These are phyloP conservation scores for Letharia columbiana DNA, from an alignment of 495 filamentous ascomycete genomes.

Conservation along the genomic window DNA sequence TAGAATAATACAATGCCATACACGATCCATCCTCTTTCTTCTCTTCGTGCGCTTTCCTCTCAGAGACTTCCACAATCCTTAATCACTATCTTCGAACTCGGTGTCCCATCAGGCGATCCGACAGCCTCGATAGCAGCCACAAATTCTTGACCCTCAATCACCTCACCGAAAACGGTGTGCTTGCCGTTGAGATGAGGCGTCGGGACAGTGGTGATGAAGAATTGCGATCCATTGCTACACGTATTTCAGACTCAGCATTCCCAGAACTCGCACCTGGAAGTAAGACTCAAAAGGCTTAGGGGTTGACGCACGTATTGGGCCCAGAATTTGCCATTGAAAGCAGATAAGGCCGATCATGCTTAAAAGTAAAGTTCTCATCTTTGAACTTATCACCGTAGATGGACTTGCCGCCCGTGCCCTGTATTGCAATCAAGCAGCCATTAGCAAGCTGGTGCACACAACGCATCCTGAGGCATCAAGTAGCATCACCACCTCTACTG, in stretches of 20 bases:
- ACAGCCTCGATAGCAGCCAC: slow-evolving; percentile 68
- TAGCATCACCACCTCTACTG: not conserved
- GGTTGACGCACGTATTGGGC: slow-evolving; percentile 45
- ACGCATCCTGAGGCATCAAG: not conserved
- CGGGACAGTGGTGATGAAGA: slow-evolving; percentile 66
- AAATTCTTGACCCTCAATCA: slow-evolving; percentile 62
- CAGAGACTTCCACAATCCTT: not conserved
- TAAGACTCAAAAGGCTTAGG: accelerated
- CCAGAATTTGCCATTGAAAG: slow-evolving; percentile 83
- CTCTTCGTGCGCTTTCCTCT: not conserved
- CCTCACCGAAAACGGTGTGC: slow-evolving; percentile 77
- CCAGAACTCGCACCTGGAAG: not conserved
- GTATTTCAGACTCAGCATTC: not conserved
- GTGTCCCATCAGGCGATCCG: slow-evolving; percentile 1
- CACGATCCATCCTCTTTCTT: too few relatives aligned
- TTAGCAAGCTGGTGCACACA: not conserved
- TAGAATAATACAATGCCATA: too few relatives aligned
- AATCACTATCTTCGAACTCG: slow-evolving; percentile 12
- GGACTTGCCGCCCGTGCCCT: slow-evolving; percentile 80
- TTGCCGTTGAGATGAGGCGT: slow-evolving; percentile 70
- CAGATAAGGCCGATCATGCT: slow-evolving; percentile 54
- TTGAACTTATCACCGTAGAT: slow-evolving; percentile 82
- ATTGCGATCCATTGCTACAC: slow-evolving; percentile 50
- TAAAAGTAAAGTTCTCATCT: slow-evolving; percentile 68
- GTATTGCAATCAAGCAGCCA: not conserved